Conservation (phyloP, 306 rosid genomes). For the Cucurbita moschata region DNA sequence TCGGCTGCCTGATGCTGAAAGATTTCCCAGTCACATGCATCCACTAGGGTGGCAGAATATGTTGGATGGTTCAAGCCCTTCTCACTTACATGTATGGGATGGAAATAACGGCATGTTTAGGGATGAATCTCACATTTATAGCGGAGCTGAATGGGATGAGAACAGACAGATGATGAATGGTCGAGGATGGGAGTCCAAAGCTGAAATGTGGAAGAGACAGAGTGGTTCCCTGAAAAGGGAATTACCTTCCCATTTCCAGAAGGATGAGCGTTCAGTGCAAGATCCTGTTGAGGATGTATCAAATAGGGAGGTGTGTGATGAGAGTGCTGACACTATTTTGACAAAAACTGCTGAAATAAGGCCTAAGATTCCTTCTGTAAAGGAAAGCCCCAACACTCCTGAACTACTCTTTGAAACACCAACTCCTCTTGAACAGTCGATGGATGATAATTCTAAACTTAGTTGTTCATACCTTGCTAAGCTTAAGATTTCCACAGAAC, state of each 20-base stretch:
- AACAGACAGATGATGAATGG: conserved; percentile 59
- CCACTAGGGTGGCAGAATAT: conserved; percentile 86
- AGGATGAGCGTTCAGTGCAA: conserved; percentile 38
- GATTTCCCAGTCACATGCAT: conserved; percentile 78
- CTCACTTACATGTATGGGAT: conserved; percentile 91
- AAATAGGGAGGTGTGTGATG: conserved; percentile 45
- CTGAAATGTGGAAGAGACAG: conserved; percentile 81
- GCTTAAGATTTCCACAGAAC: conserved; percentile 70
- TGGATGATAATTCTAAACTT: conserved; percentile 29
- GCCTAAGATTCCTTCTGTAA: conserved; percentile 30
- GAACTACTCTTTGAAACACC: conserved; percentile 24
- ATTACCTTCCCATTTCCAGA: conserved; percentile 49
- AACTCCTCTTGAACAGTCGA: conserved; percentile 20
- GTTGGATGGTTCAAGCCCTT: conserved; percentile 86
- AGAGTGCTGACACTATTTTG: conserved; percentile 19
- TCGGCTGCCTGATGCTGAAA: conserved; percentile 77
- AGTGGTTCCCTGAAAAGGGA: conserved; percentile 60
- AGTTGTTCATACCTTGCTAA: conserved; percentile 70
- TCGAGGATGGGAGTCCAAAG: conserved; percentile 76
- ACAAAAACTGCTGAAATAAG: conserved; percentile 44
- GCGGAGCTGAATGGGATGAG: conserved; percentile 86
- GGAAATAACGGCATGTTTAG: conserved; percentile 65
- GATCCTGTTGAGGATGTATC: conserved; percentile 35
- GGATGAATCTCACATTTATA: conserved; percentile 66
- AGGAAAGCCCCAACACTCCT: conserved; percentile 33